Base-by-base conservation (phyloP, 352 stramenopile species). In the Globisporangium abappressorium region DNA sequence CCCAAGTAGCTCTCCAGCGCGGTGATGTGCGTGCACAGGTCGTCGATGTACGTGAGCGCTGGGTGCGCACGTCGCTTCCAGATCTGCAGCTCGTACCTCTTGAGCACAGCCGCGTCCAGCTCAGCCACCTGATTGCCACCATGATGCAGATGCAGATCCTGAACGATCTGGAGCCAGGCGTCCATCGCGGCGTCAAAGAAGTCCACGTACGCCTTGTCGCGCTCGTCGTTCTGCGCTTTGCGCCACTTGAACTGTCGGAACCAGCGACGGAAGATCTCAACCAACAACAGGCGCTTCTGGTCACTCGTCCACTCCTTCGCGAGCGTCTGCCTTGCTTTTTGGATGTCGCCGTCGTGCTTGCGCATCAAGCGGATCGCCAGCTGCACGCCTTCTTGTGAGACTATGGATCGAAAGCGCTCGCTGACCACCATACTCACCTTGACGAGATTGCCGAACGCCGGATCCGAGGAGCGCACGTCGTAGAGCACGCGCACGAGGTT, bases 101-200 rank as follows among this genome's bases (percentile, higher is more conserved):
- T 84, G 33, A 92, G 65, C 33, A 64, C 72, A 0, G 60, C 65
- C 5, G 62, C 54, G 20, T 81, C 70, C 20, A 80, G 24, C 9
- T 62, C 8, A 33, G 36, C 36, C 15, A 46, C 33, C 30, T 66
- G 58, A 12, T 65, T 34, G 4, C 9, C 18, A 2, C 12, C 6
- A 22, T 49, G 46, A 26, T 33, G 62, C 58, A 90, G 63, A 11
- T 76, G 74, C 56, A 89, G 47, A 18, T 91, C 77, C 51, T 82
- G 72, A 0, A 77, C 79, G 49, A 94, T 72, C 51, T 83, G 73
- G 30, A 92, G 69, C 84, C 84, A 94, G 54, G 73, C 75, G 15
- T 76, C 60, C 78, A 87, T 89, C 1, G 85, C 76, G 7, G 71
- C 58, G 64, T 92, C 81, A 24, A 94, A 86, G 57, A 92, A 92